phyloP scores from a whole-genome alignment of 176 grass and related monocot species.

The Avena eriantha region DNA sequence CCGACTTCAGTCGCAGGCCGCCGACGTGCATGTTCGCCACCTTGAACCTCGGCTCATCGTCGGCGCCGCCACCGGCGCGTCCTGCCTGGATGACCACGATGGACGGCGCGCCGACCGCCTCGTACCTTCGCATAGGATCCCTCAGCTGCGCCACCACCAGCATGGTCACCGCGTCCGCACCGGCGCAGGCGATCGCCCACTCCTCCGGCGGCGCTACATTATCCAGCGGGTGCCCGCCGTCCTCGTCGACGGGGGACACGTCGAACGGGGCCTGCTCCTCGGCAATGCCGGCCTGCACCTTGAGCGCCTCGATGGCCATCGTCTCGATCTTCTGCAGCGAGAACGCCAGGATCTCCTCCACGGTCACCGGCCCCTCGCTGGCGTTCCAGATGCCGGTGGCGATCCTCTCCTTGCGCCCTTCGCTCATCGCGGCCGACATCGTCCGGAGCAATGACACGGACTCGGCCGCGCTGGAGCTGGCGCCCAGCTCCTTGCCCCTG shows the following conservation, averaged over 20 bases:
- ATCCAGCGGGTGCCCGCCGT: constrained; percentile 53
- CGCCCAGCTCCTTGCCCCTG: constrained; percentile 65
- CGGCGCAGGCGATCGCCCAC: constrained; percentile 46
- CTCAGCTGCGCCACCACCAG: constrained; percentile 76
- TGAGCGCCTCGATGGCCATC: constrained; percentile 81
- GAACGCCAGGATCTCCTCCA: constrained; percentile 74
- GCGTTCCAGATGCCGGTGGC: constrained; percentile 80
- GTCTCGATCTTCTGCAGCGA: constrained; percentile 82
- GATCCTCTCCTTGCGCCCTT: constrained; percentile 67
- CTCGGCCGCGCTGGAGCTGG: constrained; percentile 67
- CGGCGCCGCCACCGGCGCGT: constrained; percentile 1
- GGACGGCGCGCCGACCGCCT: constrained; percentile 71
- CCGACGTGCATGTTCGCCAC: constrained; percentile 77
- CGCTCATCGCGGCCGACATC: constrained; percentile 59
- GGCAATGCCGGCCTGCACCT: constrained; percentile 72
- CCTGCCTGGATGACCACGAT: constrained; percentile 74
- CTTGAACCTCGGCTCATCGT: constrained; percentile 78
- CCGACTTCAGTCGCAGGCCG: constrained; percentile 56
- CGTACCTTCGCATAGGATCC: constrained; percentile 85
- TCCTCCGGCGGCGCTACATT: constrained; percentile 61
- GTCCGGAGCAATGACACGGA: constrained; percentile 60
- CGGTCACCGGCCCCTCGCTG: constrained; percentile 50
- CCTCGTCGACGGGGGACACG: constrained; percentile 44
- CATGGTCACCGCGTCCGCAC: constrained; percentile 44
- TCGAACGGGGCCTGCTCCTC: constrained; percentile 78